Base-by-base conservation (phyloP, 106 monocot species). In the Allium fistulosum region DNA sequence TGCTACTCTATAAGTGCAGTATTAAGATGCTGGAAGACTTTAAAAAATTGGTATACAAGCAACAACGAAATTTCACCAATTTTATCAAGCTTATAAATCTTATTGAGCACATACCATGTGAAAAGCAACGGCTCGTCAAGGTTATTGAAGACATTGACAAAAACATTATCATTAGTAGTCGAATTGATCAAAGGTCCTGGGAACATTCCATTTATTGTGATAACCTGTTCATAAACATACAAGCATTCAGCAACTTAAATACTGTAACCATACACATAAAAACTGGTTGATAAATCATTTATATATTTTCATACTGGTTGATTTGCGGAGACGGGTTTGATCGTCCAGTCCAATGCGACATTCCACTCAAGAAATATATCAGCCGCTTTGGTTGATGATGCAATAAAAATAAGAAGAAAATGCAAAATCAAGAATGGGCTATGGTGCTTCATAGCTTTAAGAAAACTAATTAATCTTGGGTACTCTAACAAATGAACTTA, bases 151-250 rank as follows among this genome's bases (percentile, higher is more conserved):
- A 71, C 59, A 9, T 71, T 71, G 22, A 71, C 60, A 26, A 50
- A 61, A 51, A 71, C 22, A 9, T 60, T 61, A 49, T 71, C 71
- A 11, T 71, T 71, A 50, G 58, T 71, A 28, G 71, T 71, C 9
- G 71, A 50, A 46, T 71, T 71, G 71, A 71, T 71, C 46, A 71
- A 46, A 61, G 71, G 71, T 15, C 71, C 71, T 13, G 71, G 71
- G 50, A 71, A 71, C 71, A 71, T 49, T 7, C 71, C 71, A 71
- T 71, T 71, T 26, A 71, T 51, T 48, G 71, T 61, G 14, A 61
- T 71, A 17, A 71, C 71, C 71, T 71, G 71, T 17, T 71, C 48
- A 61, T 9, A 49, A 10, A 17, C 16, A 47, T 15, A 55, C 26
- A 53, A 10, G 45, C 14, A 37, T 52, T 46, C 26, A 45, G 15